Evolutionary conservation across 768 basidiomycete species (phyloP).

Genomic region (Clitopilus hobsonii): DNA sequence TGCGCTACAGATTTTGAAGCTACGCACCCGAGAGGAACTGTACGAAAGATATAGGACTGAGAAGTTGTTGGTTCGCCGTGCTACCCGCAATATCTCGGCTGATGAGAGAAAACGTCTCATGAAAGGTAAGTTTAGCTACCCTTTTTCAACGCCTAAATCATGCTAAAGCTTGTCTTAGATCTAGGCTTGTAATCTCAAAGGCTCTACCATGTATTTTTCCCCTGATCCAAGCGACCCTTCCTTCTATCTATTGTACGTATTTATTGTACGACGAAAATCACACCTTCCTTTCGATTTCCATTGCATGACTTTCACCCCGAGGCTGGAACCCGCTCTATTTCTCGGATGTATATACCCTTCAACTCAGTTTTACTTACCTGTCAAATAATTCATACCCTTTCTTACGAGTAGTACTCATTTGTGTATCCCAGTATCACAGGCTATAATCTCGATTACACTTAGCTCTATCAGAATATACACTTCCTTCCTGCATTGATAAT

Average conservation of each 20-base stretch:
- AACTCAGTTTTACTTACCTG: background rate
- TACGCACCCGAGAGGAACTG: constrained; percentile 79
- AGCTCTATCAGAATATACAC: too few species aligned
- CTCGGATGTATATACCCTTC: background rate
- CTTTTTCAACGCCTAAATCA: background rate
- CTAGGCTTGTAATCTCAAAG: constrained; percentile 43
- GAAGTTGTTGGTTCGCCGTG: constrained; percentile 82
- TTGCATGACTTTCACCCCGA: constrained; percentile 6
- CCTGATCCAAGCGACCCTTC: too few species aligned
- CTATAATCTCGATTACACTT: background rate
- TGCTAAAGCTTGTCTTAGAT: constrained; percentile 23
- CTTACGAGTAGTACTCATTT: background rate
- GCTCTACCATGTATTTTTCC: too few species aligned
- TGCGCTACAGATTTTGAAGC: constrained; percentile 70
- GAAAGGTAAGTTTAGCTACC: constrained; percentile 45
- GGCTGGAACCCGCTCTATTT: background rate
- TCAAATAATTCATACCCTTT: background rate
- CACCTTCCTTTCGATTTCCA: constrained; percentile 10
- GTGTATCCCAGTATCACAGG: background rate
- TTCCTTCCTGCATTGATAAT: too few species aligned
- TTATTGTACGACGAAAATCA: too few species aligned
- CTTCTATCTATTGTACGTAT: too few species aligned
- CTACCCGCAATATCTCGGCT: constrained; percentile 73
- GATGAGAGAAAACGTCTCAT: constrained; percentile 69
- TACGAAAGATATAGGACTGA: constrained; percentile 94